Conservation (phyloP, 2,329 filamentous ascomycete species). For the Alternaria sp. region DNA sequence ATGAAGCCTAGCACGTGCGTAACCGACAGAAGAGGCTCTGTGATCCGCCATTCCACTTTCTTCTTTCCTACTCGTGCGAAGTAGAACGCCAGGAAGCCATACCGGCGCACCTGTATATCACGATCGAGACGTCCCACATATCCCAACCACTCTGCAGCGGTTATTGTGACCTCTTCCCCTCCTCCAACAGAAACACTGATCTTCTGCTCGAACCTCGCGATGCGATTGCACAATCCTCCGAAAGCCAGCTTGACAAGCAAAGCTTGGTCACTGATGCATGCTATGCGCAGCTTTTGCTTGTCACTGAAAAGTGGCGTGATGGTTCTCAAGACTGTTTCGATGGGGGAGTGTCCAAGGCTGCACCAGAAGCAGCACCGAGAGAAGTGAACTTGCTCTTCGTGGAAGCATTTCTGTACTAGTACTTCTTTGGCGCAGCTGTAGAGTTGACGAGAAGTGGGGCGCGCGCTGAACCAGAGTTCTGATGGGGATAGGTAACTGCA, state of each 20-base stretch:
- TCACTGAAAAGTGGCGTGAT: conserved; percentile 3
- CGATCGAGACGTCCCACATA: neutral
- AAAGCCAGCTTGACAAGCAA: conserved; percentile 1
- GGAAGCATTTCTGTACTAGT: conserved; percentile 5
- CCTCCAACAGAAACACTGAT: conserved; percentile 2
- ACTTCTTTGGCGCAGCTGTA: conserved; percentile 9
- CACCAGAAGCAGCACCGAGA: conserved; percentile 17
- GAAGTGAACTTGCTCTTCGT: neutral
- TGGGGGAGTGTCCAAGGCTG: neutral
- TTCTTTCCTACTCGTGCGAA: conserved; percentile 1
- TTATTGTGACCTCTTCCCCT: neutral
- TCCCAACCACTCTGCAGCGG: neutral
- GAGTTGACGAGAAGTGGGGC: conserved; percentile 5
- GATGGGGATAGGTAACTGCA: conserved; percentile 2
- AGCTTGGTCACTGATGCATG: neutral
- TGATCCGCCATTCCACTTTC: neutral
- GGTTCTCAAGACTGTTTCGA: neutral
- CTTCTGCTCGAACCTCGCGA: conserved; percentile 3
- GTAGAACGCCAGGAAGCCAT: conserved; percentile 4
- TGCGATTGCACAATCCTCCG: neutral
- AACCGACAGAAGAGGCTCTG: neutral
- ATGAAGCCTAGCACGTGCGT: conserved; percentile 3
- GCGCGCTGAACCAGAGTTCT: conserved; percentile 6
- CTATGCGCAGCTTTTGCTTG: neutral
- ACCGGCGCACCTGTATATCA: neutral